Evolutionary conservation across 768 basidiomycete species (phyloP), one percentile per base, ranked within the genome.

Genomic region (Chalciporus chontae): DNA sequence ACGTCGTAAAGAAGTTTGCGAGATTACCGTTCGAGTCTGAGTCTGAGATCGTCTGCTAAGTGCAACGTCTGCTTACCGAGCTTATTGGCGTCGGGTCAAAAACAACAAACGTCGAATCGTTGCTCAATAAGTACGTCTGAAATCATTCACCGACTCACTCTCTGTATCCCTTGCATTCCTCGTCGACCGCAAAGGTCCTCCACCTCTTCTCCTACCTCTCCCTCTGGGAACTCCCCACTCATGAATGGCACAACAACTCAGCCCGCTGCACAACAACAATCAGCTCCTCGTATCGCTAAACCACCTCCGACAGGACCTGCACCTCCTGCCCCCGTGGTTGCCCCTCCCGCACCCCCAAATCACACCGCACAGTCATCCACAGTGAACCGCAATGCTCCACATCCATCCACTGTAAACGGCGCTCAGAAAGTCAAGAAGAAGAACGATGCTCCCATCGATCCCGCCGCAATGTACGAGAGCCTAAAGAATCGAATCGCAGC

Each of bases 401-500:
- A 61, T 23, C 64, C 67, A 36, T 50, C 67, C 44, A 53, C 62
- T 5, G 51, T 49, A 26, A 68, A 70, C 53, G 65, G 67, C n/a
- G 40, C 51, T 3, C 68, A 64, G 59, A 84, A 85, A 71, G 73
- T 77, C 41, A 91, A 89, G 82, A 87, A 85, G 69, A 77, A 73
- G 57, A 86, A 85, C 53, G 71, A 74, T 49, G 65, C 75, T 7
- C 84, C 83, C 18, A 79, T 88, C 47, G 90, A 94, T 72, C 89
- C 90, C 47, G 85, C 83, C 2, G 78, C 81, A 37, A 88, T 93
- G 87, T 91, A 91, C 66, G 90, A 92, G 68, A 87, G 83, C 47
- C 74, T 94, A 61, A 91, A 87, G 79, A 92, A 76, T 67, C 78
- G 90, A 66, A 94, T 94, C 69, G 89, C 91, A 5, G 90, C 88